These are phyloP conservation scores for Pezicula carpinea DNA, from an alignment of 2,329 filamentous ascomycete species.

Conservation along the genomic window DNA sequence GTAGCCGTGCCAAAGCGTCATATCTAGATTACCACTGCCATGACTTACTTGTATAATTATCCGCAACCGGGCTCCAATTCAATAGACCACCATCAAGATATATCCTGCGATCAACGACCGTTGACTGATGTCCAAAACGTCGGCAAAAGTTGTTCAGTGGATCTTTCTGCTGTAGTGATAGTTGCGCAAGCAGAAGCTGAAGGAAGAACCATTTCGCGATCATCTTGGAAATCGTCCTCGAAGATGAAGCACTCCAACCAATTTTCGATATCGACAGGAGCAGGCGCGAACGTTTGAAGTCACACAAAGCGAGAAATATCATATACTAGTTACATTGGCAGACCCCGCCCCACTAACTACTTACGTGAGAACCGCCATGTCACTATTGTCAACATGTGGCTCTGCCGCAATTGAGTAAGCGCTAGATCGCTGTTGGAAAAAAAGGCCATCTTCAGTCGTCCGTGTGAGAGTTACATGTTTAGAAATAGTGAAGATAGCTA, in stretches of 20 bases:
- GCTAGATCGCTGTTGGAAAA: too few relatives aligned
- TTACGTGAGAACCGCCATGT: too few relatives aligned
- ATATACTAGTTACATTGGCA: not conserved
- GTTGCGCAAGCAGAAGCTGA: slow-evolving; percentile 10
- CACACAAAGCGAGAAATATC: not conserved
- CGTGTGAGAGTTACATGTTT: too few relatives aligned
- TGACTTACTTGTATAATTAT: slow-evolving; percentile 53
- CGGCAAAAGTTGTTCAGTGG: slow-evolving; percentile 50
- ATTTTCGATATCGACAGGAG: not conserved
- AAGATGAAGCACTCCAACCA: not conserved
- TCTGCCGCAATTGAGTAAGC: too few relatives aligned
- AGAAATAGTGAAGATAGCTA: too few relatives aligned
- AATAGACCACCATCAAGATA: slow-evolving; percentile 60
- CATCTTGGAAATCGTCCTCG: not conserved
- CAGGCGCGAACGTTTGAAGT: not conserved
- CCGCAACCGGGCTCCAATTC: slow-evolving; percentile 47
- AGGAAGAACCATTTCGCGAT: not conserved
- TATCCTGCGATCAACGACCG: slow-evolving; percentile 52
- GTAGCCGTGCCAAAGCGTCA: not conserved
- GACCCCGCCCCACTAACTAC: too few relatives aligned
- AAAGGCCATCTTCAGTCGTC: too few relatives aligned
- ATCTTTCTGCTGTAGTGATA: slow-evolving; percentile 37
- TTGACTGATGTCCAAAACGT: slow-evolving; percentile 54
- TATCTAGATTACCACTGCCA: not conserved
- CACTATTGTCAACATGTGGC: too few relatives aligned